Percentiles rank a stretch among this genome's conserved stretches.
These are phyloP conservation scores for Salvia hispanica DNA, from an alignment of 257 asterid species.

Conservation along the genomic window DNA sequence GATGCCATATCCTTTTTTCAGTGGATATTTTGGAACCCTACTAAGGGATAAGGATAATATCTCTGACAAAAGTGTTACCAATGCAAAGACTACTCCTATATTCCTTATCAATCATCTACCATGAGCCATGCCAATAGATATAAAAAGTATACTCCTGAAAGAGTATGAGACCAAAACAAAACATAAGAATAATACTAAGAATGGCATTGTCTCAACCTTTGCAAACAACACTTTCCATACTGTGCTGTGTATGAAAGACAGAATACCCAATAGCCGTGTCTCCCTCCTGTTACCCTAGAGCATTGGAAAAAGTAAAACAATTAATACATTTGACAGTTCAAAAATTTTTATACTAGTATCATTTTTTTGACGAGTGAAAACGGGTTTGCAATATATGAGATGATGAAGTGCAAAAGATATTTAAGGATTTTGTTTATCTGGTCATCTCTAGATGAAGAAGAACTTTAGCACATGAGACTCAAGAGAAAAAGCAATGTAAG, in stretches of 20 bases:
- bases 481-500: slow-evolving; percentile 1
- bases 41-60: slow-evolving; percentile 7
- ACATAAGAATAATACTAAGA: background rate
- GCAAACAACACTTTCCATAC: slow-evolving; percentile 93
- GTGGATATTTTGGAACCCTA: slow-evolving; percentile 1
- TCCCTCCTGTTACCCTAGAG: slow-evolving; percentile 85
- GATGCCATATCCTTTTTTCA: background rate
- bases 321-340: background rate
- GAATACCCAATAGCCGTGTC: slow-evolving; percentile 75
- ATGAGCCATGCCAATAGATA: background rate
- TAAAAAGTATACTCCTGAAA: slow-evolving; percentile 2
- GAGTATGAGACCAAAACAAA: background rate
- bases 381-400: slow-evolving; percentile 3
- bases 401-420: background rate
- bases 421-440: slow-evolving; percentile 1
- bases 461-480: background rate
- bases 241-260: slow-evolving; percentile 88
- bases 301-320: slow-evolving; percentile 5
- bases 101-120: slow-evolving; percentile 8
- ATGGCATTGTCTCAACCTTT: slow-evolving; percentile 45
- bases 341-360: background rate
- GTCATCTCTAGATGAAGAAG: background rate
- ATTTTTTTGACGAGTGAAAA: background rate
- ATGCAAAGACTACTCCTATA: slow-evolving; percentile 13
- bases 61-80: slow-evolving; percentile 1